Conservation (phyloP, 768 basidiomycete genomes). For the Boletus rufocinnamomeus region DNA sequence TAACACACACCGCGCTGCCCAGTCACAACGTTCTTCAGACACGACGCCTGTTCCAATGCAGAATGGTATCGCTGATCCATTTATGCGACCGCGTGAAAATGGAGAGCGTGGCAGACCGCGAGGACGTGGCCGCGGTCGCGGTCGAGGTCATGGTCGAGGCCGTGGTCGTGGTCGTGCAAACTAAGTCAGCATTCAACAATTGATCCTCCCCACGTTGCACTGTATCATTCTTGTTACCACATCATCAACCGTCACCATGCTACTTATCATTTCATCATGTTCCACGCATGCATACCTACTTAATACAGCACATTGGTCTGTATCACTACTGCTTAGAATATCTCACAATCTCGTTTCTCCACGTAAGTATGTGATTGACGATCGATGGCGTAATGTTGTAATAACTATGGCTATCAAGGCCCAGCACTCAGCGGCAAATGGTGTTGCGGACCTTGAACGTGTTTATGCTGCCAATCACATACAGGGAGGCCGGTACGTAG, state of each 20-base stretch:
- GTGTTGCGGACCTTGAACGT: conserved; percentile 10
- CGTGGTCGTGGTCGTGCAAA: conserved; percentile 39
- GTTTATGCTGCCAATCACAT: conserved; percentile 1
- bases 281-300: conserved; percentile 25
- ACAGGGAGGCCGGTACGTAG: not conserved
- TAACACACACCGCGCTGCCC: not conserved
- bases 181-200: conserved; percentile 15
- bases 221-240: conserved; percentile 24
- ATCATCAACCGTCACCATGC: conserved; percentile 19
- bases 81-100: conserved; percentile 12
- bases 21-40: conserved; percentile 3
- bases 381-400: conserved; percentile 17
- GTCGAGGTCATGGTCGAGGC: conserved; percentile 40
- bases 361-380: conserved; percentile 14
- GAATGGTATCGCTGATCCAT: conserved; percentile 13
- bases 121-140: conserved; percentile 44
- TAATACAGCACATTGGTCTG: conserved; percentile 16
- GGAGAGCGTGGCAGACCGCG: conserved; percentile 40
- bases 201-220: conserved; percentile 22
- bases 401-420: not conserved
- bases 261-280: conserved; percentile 23
- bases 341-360: conserved; percentile 16
- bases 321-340: conserved; percentile 19
- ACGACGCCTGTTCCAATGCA: conserved; percentile 12
- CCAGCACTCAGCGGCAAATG: not conserved